Evolutionary conservation across 2,329 filamentous ascomycete genomes (phyloP).

Genomic region (Monilinia aucupariae): DNA sequence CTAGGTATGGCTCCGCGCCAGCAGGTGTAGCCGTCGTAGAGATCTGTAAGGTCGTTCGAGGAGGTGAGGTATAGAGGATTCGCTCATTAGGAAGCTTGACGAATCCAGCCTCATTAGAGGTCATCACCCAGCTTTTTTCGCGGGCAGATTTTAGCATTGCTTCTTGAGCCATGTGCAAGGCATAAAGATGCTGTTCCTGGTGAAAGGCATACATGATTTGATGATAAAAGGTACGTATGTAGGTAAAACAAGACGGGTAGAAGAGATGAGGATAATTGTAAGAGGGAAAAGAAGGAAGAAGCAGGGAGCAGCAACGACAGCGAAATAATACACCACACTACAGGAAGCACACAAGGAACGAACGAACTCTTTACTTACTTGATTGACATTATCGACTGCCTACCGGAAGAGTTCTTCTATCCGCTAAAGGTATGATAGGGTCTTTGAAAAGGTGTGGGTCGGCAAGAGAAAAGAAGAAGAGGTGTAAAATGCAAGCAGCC

Average conservation of each 20-base stretch:
- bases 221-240: conserved; percentile 10
- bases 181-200: conserved; percentile 33
- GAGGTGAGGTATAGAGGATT: conserved; percentile 72
- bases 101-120: conserved; percentile 64
- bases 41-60: conserved; percentile 70
- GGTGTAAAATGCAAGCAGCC: conserved; percentile 9
- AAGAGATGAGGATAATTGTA: not conserved
- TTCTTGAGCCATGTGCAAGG: conserved; percentile 29
- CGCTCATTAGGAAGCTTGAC: conserved; percentile 80
- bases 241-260: not conserved
- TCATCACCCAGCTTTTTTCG: conserved; percentile 78
- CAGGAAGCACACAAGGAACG: conserved; percentile 14
- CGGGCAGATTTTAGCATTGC: conserved; percentile 29
- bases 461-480: conserved; percentile 6
- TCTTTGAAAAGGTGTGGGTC: conserved; percentile 16
- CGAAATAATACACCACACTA: conserved; percentile 10
- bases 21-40: conserved; percentile 57
- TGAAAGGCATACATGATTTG: conserved; percentile 32
- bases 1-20: conserved; percentile 57
- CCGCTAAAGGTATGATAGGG: conserved; percentile 14
- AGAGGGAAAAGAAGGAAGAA: not conserved
- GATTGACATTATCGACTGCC: conserved; percentile 18
- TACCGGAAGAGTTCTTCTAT: conserved; percentile 15
- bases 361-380: conserved; percentile 15
- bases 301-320: not conserved